These are phyloP conservation scores for Thraustochytrium striatum DNA, from an alignment of 352 stramenopile genomes.

Conservation along the genomic window DNA sequence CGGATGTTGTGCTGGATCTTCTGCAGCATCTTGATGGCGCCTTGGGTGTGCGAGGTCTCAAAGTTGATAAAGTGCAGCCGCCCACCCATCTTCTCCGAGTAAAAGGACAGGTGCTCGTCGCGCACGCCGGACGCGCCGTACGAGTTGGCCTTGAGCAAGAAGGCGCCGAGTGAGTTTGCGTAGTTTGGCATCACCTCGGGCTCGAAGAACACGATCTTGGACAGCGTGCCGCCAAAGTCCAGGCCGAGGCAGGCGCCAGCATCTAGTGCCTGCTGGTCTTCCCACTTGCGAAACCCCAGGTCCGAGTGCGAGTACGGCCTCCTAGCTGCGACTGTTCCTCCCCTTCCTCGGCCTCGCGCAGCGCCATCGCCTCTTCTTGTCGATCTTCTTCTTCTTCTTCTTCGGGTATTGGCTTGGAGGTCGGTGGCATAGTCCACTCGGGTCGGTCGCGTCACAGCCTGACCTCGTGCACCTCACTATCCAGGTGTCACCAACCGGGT, in stretches of 20 bases:
- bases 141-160: slow-evolving; percentile 69
- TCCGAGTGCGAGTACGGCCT: slow-evolving; percentile 28
- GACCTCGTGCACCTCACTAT: too few relatives aligned
- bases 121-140: slow-evolving; percentile 76
- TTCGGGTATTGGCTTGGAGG: too few relatives aligned
- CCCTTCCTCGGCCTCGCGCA: too few relatives aligned
- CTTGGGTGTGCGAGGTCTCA: slow-evolving; percentile 60
- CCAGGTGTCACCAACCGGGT: too few relatives aligned
- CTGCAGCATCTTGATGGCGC: slow-evolving; percentile 55
- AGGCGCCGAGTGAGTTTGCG: slow-evolving; percentile 51
- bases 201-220: slow-evolving; percentile 90
- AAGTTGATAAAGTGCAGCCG: slow-evolving; percentile 94
- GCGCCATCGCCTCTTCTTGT: too few relatives aligned
- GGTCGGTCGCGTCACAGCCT: too few relatives aligned
- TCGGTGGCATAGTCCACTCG: too few relatives aligned
- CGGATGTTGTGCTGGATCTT: slow-evolving; percentile 59
- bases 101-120: slow-evolving; percentile 76
- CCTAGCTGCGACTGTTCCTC: too few relatives aligned
- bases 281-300: not conserved
- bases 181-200: slow-evolving; percentile 53
- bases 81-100: slow-evolving; percentile 75
- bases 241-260: slow-evolving; percentile 65
- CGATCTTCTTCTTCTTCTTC: too few relatives aligned
- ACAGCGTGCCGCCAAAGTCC: slow-evolving; percentile 84
- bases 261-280: not conserved